Evolutionary conservation across 495 filamentous ascomycete genomes (phyloP), one percentile per base, ranked within the genome.

Genomic region (Hypoxylon perforatum): DNA sequence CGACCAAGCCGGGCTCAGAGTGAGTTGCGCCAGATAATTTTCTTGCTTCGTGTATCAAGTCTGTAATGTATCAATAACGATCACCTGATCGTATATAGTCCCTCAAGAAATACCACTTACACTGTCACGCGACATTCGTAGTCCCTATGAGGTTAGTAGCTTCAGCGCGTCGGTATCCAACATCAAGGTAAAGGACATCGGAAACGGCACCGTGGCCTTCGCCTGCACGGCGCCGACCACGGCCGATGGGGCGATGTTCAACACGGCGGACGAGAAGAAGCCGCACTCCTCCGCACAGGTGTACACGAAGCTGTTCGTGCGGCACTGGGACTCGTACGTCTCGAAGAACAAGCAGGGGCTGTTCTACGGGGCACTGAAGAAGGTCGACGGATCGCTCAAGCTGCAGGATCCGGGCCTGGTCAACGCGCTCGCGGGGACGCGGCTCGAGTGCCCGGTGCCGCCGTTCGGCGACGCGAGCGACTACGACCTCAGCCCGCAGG

Each of bases 241-340:
- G 41, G 78, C 86, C 10, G 83, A 85, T 33, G 91, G 90, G 6
- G 78, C 83, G 1, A 76, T 89, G 2, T 86, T 87, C 74, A 90
- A 92, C 61, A 75, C 81, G 10, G 78, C 87, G 53, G 77, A 81
- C 0, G 88, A 83, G 17, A 73, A 80, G 55, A 86, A 84, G 44
- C 81, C 85, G 6, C 69, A 77, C 4, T 87, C 88, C 11, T 82
- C 84, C 11, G 91, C 84, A 5, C 85, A 84, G 52, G 82, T 92
- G 33, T 94, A 93, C 69, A 84, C 86, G 49, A 84, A 82, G 57
- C 82, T 92, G 44, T 93, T 91, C 71, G 86, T 89, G 35, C 85
- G 91, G 17, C 91, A 94, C 70, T 94, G 91, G 91, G 90, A 94
- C 65, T 74, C 74, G 18, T 93, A 88, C 71, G 78, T 88, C 15